A percentile compares a stretch with the other conserved stretches of the same genome.
These are phyloP conservation scores for Tylopilus plumbeoviolaceoides DNA, from an alignment of 768 basidiomycete genomes.

Conservation along the genomic window DNA sequence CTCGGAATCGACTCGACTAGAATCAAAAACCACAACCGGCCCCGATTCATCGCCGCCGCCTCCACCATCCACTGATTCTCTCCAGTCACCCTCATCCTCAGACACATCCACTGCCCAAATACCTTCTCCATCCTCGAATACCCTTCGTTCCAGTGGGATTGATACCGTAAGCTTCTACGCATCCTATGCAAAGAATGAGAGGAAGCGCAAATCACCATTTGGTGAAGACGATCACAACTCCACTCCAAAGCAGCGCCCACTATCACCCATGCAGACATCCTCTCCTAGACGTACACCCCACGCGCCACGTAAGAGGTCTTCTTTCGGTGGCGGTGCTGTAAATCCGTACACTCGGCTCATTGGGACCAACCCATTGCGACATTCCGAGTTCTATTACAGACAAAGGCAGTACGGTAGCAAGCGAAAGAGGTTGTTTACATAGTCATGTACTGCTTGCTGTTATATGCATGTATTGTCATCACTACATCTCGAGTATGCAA, in stretches of 20 bases:
- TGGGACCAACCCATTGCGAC: conserved; percentile 34
- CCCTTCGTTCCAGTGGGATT: conserved; percentile 23
- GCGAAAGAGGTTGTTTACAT: conserved; percentile 35
- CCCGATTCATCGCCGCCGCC: conserved; percentile 29
- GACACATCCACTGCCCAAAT: conserved; percentile 18
- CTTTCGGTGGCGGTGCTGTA: conserved; percentile 26
- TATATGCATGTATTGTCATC: conserved; percentile 4
- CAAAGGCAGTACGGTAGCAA: conserved; percentile 30
- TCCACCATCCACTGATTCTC: conserved; percentile 32
- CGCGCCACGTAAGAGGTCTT: conserved; percentile 25
- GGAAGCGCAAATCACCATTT: conserved; percentile 39
- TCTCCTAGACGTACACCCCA: conserved; percentile 22
- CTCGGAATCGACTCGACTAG: conserved; percentile 14
- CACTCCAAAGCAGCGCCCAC: conserved; percentile 17
- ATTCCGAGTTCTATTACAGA: conserved; percentile 22
- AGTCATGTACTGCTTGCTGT: conserved; percentile 19
- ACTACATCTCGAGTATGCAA: conserved; percentile 1
- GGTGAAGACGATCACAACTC: conserved; percentile 28
- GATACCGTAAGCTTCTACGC: conserved; percentile 40
- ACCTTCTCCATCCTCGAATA: conserved; percentile 19
- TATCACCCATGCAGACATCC: conserved; percentile 19
- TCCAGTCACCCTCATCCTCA: conserved; percentile 28
- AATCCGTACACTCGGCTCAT: conserved; percentile 36
- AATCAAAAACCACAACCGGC: conserved; percentile 18
- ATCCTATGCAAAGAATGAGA: conserved; percentile 22